Evolutionary conservation across 305 asterid genomes (phyloP), one percentile per base, ranked within the genome.

Genomic region (Fraxinus velutina): DNA sequence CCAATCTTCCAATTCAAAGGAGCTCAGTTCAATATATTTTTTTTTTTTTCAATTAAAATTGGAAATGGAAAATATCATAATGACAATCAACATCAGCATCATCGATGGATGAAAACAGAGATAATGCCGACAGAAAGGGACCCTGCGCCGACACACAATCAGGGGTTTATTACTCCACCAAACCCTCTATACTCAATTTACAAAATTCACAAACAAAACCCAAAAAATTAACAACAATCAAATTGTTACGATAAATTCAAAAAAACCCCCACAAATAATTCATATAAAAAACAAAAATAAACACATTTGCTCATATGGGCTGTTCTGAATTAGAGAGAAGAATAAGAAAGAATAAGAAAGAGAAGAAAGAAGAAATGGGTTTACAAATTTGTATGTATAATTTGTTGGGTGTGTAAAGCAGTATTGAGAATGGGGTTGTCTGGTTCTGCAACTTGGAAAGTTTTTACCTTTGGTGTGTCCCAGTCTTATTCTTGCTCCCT

Each of bases 71-170:
- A 78, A 36, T 19, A 78, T 57, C 68, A 81, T 42, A 62, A 74
- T 79, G 79, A 47, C 6, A 79, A 64, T 71, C 77, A 80, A 78
- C 86, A 84, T 76, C 78, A 85, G 74, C 52, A 80, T 72, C 55
- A 79, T 73, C 27, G 52, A 24, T 34, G 82, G 33, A 75, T 29
- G 66, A 34, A 75, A 80, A 81, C 36, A 77, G 85, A 88, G 85
- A 85, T 62, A 87, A 85, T 85, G 88, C 89, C 85, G 89, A 91
- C 91, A 89, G 92, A 89, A 87, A 90, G 88, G 70, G 91, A 85
- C 89, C 89, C 83, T 82, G 85, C 91, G 90, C 94, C 94, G 89
- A 91, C 91, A 88, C 77, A 80, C 29, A 78, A 76, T 71, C 76
- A 71, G 24, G 76, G 76, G 76, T 6, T 71, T 33, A 71, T 71